Percentiles rank a stretch among this genome's conserved stretches.
Evolutionary conservation across 176 grass and related monocot genomes (phyloP).

Genomic region (Oryza meyeriana): DNA sequence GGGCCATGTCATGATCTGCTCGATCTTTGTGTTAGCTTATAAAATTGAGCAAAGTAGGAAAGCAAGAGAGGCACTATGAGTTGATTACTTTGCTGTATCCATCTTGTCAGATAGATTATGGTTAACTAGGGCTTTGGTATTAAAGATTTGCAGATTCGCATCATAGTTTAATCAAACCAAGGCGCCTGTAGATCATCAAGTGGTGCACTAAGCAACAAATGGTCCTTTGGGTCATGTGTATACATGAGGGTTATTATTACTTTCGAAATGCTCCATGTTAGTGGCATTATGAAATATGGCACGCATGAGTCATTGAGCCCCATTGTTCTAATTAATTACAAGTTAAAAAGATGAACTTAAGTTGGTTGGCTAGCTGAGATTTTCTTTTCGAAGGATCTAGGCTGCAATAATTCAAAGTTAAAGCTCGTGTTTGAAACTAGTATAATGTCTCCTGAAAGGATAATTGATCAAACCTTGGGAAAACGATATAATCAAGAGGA

Average conservation of each 20-base stretch:
- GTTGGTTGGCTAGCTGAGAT: neutral
- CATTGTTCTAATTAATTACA: neutral
- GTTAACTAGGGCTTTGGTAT: conserved; percentile 21
- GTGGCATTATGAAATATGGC: conserved; percentile 47
- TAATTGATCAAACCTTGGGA: neutral
- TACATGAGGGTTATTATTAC: conserved; percentile 28
- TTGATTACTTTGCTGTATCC: conserved; percentile 15
- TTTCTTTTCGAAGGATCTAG: neutral
- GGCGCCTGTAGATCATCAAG: conserved; percentile 40
- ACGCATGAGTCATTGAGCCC: conserved; percentile 14
- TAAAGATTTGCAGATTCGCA: conserved; percentile 52
- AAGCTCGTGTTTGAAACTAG: neutral
- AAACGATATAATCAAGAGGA: neutral
- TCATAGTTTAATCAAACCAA: conserved; percentile 51
- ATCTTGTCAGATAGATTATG: conserved; percentile 21
- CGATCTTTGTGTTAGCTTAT: conserved; percentile 30
- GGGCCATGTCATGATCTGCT: conserved; percentile 30
- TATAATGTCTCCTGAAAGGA: neutral
- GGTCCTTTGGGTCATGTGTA: conserved; percentile 39
- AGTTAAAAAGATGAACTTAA: neutral
- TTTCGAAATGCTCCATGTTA: conserved; percentile 33
- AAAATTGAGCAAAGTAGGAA: conserved; percentile 27
- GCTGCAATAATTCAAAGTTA: neutral
- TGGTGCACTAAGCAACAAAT: conserved; percentile 53
- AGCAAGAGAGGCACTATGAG: conserved; percentile 30